Evolutionary conservation across 768 basidiomycete species (phyloP).

Genomic region (Lentinula guzmanii): DNA sequence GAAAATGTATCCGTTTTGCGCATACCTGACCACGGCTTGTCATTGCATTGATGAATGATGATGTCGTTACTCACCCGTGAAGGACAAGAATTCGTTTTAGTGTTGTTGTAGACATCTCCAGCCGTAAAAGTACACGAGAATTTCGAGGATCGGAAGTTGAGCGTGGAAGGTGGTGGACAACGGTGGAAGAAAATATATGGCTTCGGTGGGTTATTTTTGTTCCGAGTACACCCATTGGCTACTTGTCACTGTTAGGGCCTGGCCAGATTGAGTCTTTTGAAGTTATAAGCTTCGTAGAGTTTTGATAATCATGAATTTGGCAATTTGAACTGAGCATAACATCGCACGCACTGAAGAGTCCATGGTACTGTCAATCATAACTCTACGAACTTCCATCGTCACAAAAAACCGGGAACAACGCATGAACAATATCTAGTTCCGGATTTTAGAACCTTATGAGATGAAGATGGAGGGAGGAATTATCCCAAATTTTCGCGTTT

Average conservation of each 20-base stretch:
- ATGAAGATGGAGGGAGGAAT: too few species aligned
- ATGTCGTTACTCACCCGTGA: neutral
- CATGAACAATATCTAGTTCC: too few species aligned
- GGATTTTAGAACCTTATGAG: too few species aligned
- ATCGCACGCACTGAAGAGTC: too few species aligned
- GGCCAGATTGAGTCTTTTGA: neutral
- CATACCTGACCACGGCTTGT: neutral
- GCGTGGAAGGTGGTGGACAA: neutral
- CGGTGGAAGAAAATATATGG: neutral
- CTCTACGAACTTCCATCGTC: too few species aligned
- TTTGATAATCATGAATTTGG: too few species aligned
- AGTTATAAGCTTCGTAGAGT: too few species aligned
- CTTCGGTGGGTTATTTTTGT: neutral
- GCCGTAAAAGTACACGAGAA: neutral
- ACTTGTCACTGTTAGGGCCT: neutral
- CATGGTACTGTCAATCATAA: too few species aligned
- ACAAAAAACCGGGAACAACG: too few species aligned
- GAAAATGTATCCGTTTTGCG: conserved; percentile 2
- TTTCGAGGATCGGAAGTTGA: neutral
- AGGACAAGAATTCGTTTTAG: conserved; percentile 3
- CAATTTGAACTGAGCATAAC: too few species aligned
- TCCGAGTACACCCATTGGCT: neutral
- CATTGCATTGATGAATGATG: neutral
- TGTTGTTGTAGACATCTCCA: neutral
- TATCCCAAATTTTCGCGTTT: neutral